These are phyloP conservation scores for Rubroboletus satanas DNA, from an alignment of 768 basidiomycete genomes.

Conservation along the genomic window DNA sequence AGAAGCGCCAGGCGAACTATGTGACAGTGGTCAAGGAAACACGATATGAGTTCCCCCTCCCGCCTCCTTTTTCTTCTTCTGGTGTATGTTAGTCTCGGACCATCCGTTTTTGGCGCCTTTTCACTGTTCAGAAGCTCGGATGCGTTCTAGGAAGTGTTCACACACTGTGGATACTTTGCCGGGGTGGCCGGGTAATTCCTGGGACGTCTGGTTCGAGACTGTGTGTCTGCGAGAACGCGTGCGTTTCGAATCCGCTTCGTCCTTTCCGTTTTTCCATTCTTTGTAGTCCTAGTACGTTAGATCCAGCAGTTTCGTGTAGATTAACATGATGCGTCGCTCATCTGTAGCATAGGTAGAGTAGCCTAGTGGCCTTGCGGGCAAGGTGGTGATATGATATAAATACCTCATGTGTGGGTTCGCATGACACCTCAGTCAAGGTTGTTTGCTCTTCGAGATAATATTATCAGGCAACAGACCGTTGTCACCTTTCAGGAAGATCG, in stretches of 20 bases:
- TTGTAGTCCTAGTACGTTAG: slow-evolving; percentile 21
- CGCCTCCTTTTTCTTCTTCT: neutral
- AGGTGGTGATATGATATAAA: neutral
- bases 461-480: neutral
- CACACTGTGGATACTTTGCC: neutral
- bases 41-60: neutral
- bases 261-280: neutral
- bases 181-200: neutral
- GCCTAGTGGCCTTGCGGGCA: neutral
- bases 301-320: slow-evolving; percentile 1
- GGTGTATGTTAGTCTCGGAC: neutral
- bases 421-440: too few species aligned
- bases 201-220: neutral
- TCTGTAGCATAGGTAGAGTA: slow-evolving; percentile 17
- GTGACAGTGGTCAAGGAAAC: slow-evolving; percentile 46
- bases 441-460: too few species aligned
- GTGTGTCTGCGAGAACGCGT: too few species aligned
- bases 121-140: too few species aligned
- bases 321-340: neutral
- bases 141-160: neutral
- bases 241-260: neutral
- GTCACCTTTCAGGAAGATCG: neutral
- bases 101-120: neutral
- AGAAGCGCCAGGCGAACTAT: slow-evolving; percentile 33
- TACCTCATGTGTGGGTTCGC: neutral